Conservation (phyloP, 768 basidiomycete genomes). For the Boletus sp. region DNA sequence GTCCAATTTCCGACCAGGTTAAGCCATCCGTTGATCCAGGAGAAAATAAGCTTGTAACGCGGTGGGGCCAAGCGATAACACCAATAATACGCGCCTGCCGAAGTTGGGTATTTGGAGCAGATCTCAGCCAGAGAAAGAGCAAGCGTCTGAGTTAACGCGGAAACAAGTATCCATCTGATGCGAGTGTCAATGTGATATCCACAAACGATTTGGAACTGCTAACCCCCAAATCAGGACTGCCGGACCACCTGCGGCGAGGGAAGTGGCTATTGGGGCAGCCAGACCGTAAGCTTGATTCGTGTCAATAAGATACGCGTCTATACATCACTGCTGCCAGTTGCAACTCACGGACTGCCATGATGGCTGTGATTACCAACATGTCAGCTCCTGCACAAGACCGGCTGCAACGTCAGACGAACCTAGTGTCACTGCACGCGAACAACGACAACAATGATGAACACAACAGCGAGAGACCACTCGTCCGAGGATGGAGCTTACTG, state of each 20-base stretch:
- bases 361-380: slow-evolving; percentile 36
- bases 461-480: background rate
- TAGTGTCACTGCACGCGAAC: slow-evolving; percentile 41
- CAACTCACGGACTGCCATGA: slow-evolving; percentile 62
- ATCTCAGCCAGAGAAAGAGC: slow-evolving; percentile 59
- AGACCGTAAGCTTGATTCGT: slow-evolving; percentile 49
- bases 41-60: slow-evolving; percentile 46
- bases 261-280: slow-evolving; percentile 55
- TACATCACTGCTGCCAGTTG: background rate
- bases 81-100: slow-evolving; percentile 67
- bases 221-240: slow-evolving; percentile 61
- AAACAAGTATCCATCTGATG: slow-evolving; percentile 51
- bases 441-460: background rate
- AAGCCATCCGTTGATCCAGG: slow-evolving; percentile 71
- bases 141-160: slow-evolving; percentile 45
- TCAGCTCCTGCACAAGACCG: slow-evolving; percentile 1
- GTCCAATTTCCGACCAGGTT: slow-evolving; percentile 71
- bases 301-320: background rate
- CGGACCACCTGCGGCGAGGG: slow-evolving; percentile 53
- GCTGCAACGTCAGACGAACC: slow-evolving; percentile 30
- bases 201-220: background rate
- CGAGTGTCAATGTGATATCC: background rate
- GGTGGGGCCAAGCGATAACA: slow-evolving; percentile 59
- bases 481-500: slow-evolving; percentile 39
- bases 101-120: slow-evolving; percentile 59